phyloP scores from a whole-genome alignment of 2,329 filamentous ascomycete genomes.

The Fusarium austroafricanum region DNA sequence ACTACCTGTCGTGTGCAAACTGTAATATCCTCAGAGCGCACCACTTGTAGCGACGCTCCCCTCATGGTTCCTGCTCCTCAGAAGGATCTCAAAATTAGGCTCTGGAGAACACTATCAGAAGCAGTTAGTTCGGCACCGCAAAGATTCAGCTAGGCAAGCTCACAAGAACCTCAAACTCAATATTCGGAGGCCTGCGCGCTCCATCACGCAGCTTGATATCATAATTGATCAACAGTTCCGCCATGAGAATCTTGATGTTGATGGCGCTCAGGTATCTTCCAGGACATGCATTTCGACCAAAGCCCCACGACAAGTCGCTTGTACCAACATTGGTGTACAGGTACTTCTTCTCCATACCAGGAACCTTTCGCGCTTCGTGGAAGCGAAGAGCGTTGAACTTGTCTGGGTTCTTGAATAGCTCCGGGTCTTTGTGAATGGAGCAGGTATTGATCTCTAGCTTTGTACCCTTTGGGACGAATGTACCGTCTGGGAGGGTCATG shows the following conservation, averaged over 20 bases:
- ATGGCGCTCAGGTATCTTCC: conserved; percentile 29
- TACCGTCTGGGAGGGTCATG: conserved; percentile 26
- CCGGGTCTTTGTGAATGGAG: conserved; percentile 26
- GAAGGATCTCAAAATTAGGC: conserved; percentile 1
- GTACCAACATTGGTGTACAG: conserved; percentile 24
- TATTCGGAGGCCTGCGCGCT: background rate
- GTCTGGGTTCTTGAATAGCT: conserved; percentile 8
- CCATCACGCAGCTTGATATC: conserved; percentile 15
- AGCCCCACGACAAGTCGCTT: conserved; percentile 23
- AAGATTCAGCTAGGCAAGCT: fast-evolving
- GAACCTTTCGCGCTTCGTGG: conserved; percentile 20
- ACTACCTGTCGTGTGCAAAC: too few species aligned
- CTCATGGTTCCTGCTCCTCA: background rate
- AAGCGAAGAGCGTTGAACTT: conserved; percentile 35
- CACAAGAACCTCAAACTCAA: conserved; percentile 28
- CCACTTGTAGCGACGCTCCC: fast-evolving
- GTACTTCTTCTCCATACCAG: conserved; percentile 24
- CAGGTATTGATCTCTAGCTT: conserved; percentile 38
- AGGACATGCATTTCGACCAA: conserved; percentile 34
- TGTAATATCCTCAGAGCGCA: background rate
- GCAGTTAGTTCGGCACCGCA: fast-evolving
- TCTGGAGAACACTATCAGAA: conserved; percentile 5
- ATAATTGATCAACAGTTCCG: conserved; percentile 33
- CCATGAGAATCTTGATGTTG: conserved; percentile 39
- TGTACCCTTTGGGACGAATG: conserved; percentile 30